These are phyloP conservation scores for Somion occarium DNA, from an alignment of 1,284 basidiomycete genomes.

Conservation along the genomic window DNA sequence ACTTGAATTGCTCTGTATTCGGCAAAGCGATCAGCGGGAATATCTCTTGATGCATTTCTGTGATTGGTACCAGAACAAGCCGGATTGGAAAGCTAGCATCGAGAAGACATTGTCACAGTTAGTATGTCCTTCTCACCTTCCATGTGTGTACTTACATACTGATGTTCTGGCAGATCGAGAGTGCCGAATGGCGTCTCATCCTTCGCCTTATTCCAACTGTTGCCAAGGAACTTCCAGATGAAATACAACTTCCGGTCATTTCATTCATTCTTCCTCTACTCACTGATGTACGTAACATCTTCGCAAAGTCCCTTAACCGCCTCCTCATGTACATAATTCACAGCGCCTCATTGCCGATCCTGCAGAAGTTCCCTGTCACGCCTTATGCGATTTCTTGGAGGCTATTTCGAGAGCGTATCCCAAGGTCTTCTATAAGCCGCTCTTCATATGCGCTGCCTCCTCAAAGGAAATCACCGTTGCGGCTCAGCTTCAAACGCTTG, in stretches of 20 bases:
- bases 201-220: slow-evolving; percentile 37
- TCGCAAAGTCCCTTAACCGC: background rate
- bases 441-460: slow-evolving; percentile 68
- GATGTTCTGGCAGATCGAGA: slow-evolving; percentile 33
- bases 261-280: slow-evolving; percentile 40
- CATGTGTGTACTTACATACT: slow-evolving; percentile 1
- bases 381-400: slow-evolving; percentile 46
- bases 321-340: background rate
- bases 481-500: slow-evolving; percentile 53
- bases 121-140: slow-evolving; percentile 26
- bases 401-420: slow-evolving; percentile 50
- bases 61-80: slow-evolving; percentile 37
- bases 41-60: slow-evolving; percentile 29
- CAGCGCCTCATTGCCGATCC: slow-evolving; percentile 45
- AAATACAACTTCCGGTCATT: slow-evolving; percentile 31
- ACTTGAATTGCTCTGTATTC: slow-evolving; percentile 36
- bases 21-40: slow-evolving; percentile 25
- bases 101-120: slow-evolving; percentile 37
- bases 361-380: slow-evolving; percentile 38
- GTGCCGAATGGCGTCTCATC: slow-evolving; percentile 38
- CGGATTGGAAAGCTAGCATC: slow-evolving; percentile 38
- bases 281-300: slow-evolving; percentile 41
- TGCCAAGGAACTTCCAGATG: slow-evolving; percentile 40
- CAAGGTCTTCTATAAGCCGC: slow-evolving; percentile 68
- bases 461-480: slow-evolving; percentile 52